Conservation (phyloP, 2,329 filamentous ascomycete species). For the Cladosporium halotolerans region DNA sequence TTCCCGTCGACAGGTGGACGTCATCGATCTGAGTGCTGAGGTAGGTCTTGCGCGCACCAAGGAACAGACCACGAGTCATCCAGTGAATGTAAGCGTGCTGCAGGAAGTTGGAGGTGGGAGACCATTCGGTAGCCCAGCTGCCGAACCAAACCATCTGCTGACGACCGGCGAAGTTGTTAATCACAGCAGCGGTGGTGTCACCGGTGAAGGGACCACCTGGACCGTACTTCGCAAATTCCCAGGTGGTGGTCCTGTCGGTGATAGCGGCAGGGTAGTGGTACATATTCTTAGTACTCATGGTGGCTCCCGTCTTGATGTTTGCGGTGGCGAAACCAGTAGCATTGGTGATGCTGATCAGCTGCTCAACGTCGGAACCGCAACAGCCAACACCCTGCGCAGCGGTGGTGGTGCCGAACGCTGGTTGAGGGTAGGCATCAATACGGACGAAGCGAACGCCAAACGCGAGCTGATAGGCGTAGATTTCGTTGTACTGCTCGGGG, state of each 20-base stretch:
- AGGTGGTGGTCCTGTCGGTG: conserved; percentile 47
- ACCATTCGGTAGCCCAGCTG: conserved; percentile 47
- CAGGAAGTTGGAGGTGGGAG: conserved; percentile 50
- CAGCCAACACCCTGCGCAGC: conserved; percentile 40
- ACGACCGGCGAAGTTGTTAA: conserved; percentile 53
- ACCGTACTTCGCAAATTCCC: conserved; percentile 49
- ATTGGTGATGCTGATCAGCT: conserved; percentile 50
- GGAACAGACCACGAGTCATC: conserved; percentile 54
- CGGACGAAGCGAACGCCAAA: conserved; percentile 58
- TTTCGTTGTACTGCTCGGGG: conserved; percentile 48
- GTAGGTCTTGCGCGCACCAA: conserved; percentile 50
- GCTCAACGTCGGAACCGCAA: conserved; percentile 45
- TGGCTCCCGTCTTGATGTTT: conserved; percentile 46
- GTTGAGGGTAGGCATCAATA: conserved; percentile 51
- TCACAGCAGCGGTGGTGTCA: conserved; percentile 51
- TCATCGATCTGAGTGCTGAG: conserved; percentile 58
- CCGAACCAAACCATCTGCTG: conserved; percentile 60
- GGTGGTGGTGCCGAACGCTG: conserved; percentile 40
- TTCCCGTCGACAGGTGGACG: conserved; percentile 48
- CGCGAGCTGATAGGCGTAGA: conserved; percentile 52
- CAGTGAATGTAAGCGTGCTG: conserved; percentile 59
- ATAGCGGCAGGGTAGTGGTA: conserved; percentile 56
- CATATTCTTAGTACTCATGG: conserved; percentile 46
- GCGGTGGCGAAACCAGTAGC: conserved; percentile 48
- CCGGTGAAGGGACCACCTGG: conserved; percentile 33